These are phyloP conservation scores for Forsythia viridissima DNA, from an alignment of 257 asterid species.

Conservation along the genomic window DNA sequence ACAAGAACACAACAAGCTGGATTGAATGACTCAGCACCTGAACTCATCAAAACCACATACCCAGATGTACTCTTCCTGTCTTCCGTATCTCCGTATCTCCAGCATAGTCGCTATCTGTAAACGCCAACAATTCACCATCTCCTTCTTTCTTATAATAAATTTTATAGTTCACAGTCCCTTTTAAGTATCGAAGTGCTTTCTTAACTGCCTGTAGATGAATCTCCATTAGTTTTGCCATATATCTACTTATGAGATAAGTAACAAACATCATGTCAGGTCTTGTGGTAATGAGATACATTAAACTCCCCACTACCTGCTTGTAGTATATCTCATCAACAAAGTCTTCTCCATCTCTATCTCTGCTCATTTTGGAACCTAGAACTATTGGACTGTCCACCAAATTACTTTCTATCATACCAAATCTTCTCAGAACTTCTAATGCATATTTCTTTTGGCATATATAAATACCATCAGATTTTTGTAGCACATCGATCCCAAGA, in stretches of 20 bases:
- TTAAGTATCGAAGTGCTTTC: slow-evolving; percentile 1
- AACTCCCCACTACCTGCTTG: slow-evolving; percentile 9
- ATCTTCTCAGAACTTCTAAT: background rate
- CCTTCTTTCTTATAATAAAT: too few relatives aligned
- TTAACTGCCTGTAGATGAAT: background rate
- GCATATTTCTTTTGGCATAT: slow-evolving; percentile 13
- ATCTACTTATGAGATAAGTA: background rate
- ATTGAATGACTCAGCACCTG: too few relatives aligned
- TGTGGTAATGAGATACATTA: slow-evolving; percentile 14
- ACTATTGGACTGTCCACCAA: background rate
- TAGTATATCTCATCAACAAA: background rate
- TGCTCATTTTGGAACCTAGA: background rate
- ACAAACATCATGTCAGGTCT: background rate
- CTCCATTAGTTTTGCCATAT: slow-evolving; percentile 6
- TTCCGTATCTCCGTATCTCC: too few relatives aligned
- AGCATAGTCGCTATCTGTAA: too few relatives aligned
- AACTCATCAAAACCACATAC: too few relatives aligned
- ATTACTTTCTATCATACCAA: slow-evolving; percentile 6
- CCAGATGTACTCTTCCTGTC: too few relatives aligned
- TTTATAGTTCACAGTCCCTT: background rate
- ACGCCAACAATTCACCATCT: too few relatives aligned
- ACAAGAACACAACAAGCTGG: too few relatives aligned
- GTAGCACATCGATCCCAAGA: background rate
- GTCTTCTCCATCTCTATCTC: background rate
- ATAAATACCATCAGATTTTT: slow-evolving; percentile 1